Percentiles rank a stretch among this genome's conserved stretches.
These are phyloP conservation scores for Eryngium alpinum DNA, from an alignment of 140 eudicot genomes.

Conservation along the genomic window DNA sequence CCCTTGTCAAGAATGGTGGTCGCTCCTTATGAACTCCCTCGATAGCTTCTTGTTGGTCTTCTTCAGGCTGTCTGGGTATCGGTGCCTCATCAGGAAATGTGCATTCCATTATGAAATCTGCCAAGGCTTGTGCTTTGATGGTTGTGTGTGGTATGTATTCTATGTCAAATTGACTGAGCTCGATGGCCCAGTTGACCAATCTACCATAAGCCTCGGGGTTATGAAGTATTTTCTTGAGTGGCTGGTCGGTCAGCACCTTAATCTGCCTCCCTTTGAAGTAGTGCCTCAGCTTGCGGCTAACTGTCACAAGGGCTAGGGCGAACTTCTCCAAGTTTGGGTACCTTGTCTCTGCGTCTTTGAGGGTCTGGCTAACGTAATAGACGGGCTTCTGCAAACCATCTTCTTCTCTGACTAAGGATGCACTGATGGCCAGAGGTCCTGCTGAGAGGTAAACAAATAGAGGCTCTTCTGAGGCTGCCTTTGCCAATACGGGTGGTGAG, in stretches of 20 bases:
- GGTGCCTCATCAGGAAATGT: neutral
- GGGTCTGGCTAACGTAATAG: neutral
- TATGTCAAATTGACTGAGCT: too few species aligned
- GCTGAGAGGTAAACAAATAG: too few species aligned
- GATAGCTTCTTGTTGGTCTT: neutral
- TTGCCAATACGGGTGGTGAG: too few species aligned
- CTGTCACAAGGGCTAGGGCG: too few species aligned
- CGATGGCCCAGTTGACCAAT: too few species aligned
- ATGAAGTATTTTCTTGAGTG: neutral
- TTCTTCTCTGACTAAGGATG: neutral
- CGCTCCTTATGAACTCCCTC: too few species aligned
- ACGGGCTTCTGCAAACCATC: neutral
- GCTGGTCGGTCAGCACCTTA: too few species aligned
- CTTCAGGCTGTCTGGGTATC: neutral
- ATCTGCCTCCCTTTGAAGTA: neutral
- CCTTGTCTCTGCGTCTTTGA: too few species aligned
- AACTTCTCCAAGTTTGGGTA: too few species aligned
- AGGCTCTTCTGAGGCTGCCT: neutral
- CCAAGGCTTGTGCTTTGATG: too few species aligned
- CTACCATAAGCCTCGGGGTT: neutral
- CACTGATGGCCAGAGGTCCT: neutral
- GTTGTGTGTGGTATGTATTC: too few species aligned
- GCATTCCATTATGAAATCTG: too few species aligned
- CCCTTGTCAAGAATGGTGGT: neutral
- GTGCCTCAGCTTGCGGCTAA: neutral